These are phyloP conservation scores for Desmodesmus armatus DNA, from an alignment of 139 green algal genomes.

Conservation along the genomic window DNA sequence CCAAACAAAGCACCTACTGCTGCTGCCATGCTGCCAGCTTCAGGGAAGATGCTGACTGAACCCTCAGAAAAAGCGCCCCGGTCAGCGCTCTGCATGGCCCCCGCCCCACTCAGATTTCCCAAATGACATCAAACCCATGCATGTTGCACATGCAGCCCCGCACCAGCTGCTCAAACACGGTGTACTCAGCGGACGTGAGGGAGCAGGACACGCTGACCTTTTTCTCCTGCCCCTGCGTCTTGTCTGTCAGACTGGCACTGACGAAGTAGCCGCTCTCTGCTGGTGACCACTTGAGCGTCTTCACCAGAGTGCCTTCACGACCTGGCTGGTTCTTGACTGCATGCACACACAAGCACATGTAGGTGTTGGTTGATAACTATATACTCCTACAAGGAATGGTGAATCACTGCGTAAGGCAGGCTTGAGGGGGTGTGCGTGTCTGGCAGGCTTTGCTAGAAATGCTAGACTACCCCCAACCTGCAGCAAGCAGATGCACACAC, in stretches of 20 bases:
- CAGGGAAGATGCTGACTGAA: too few species aligned
- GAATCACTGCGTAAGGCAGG: background rate
- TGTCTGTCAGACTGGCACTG: background rate
- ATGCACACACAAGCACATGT: too few species aligned
- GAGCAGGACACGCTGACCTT: background rate
- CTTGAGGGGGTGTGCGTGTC: too few species aligned
- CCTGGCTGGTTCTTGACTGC: conserved; percentile 5
- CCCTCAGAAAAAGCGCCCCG: too few species aligned
- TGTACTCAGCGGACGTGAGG: conserved; percentile 12
- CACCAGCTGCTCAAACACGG: conserved; percentile 16
- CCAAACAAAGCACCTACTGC: too few species aligned
- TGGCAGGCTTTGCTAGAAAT: too few species aligned
- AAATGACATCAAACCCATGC: conserved; percentile 2
- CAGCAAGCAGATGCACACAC: too few species aligned
- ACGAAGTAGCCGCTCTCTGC: conserved; percentile 37
- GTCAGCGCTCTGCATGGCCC: too few species aligned
- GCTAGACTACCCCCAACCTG: too few species aligned
- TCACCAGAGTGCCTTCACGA: background rate
- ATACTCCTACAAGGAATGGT: background rate
- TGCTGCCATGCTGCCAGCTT: too few species aligned
- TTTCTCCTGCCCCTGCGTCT: background rate
- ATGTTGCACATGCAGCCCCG: background rate
- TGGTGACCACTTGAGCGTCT: conserved; percentile 25
- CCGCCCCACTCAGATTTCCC: too few species aligned
- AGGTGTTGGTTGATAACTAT: too few species aligned